A percentile compares a stretch with the other conserved stretches of the same genome.
phyloP scores from a whole-genome alignment of 805 yeast genomes.

The Ogataea wickerhamii region DNA sequence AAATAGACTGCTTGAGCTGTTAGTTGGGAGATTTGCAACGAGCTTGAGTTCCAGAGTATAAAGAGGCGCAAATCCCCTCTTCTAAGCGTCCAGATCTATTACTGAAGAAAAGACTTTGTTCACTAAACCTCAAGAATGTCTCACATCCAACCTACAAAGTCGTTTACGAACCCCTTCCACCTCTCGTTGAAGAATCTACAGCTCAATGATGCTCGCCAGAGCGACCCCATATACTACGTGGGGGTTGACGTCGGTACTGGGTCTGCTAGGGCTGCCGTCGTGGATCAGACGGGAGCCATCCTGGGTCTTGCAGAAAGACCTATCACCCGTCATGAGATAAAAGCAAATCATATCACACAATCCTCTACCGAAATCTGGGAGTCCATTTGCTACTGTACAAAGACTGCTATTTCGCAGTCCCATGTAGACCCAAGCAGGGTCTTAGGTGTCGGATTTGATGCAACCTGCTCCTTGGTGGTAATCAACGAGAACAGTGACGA shows the following conservation, averaged over 20 bases:
- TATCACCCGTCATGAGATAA: conserved; percentile 70
- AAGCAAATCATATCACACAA: conserved; percentile 76
- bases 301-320: conserved; percentile 75
- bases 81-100: too few relatives aligned
- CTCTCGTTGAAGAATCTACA: conserved; percentile 31
- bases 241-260: conserved; percentile 81
- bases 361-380: conserved; percentile 91
- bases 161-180: conserved; percentile 34
- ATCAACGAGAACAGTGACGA: conserved; percentile 58
- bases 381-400: conserved; percentile 78
- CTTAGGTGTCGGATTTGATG: conserved; percentile 92
- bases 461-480: conserved; percentile 92
- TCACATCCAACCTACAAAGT: conserved; percentile 19
- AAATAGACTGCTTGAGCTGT: too few relatives aligned
- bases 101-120: too few relatives aligned
- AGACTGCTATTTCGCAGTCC: conserved; percentile 67
- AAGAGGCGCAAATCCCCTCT: too few relatives aligned
- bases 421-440: conserved; percentile 65
- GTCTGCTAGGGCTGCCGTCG: conserved; percentile 90
- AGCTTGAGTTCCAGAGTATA: too few relatives aligned
- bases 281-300: conserved; percentile 79
- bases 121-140: conserved; percentile 7
- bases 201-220: conserved; percentile 13
- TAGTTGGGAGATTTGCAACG: too few relatives aligned
- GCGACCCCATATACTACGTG: conserved; percentile 32